A percentile compares a stretch with the other conserved stretches of the same genome.
Conservation (phyloP, 306 rosid genomes). For the Dryas drummondii region DNA sequence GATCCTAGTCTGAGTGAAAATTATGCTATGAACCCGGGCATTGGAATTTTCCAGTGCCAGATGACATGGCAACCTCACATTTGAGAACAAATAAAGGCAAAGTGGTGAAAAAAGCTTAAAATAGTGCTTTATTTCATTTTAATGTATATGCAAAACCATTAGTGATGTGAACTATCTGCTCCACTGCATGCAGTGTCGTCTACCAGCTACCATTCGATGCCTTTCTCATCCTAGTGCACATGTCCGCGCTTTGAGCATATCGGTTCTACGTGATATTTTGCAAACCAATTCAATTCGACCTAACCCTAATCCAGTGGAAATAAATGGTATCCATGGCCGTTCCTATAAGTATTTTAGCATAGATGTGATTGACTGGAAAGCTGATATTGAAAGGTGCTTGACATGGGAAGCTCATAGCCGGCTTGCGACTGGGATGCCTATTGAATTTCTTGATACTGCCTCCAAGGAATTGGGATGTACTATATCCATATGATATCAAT, state of each 20-base stretch:
- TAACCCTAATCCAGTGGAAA: slow-evolving; percentile 39
- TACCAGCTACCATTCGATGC: slow-evolving; percentile 76
- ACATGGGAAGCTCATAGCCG: slow-evolving; percentile 89
- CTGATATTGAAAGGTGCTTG: slow-evolving; percentile 77
- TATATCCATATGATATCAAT: slow-evolving; percentile 52
- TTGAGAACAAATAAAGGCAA: not conserved
- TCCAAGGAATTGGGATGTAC: slow-evolving; percentile 81
- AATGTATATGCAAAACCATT: not conserved
- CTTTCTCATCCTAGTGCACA: slow-evolving; percentile 93
- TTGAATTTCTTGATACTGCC: slow-evolving; percentile 66
- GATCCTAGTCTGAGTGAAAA: not conserved
- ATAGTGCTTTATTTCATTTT: not conserved
- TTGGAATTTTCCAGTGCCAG: not conserved
- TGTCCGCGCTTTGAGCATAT: slow-evolving; percentile 77
- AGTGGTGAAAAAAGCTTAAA: not conserved
- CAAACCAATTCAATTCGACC: slow-evolving; percentile 56
- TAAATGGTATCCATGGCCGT: slow-evolving; percentile 47
- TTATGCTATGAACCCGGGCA: not conserved
- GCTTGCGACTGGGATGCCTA: slow-evolving; percentile 61
- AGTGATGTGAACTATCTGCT: slow-evolving; percentile 15
- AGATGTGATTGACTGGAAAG: slow-evolving; percentile 71
- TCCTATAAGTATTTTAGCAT: slow-evolving; percentile 55
- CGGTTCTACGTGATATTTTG: slow-evolving; percentile 87
- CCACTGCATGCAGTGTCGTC: slow-evolving; percentile 70
- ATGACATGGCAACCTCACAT: not conserved